A percentile compares a stretch with the other conserved stretches of the same genome.
Conservation (phyloP, 129 eudicot species). For the Logfia minima region DNA sequence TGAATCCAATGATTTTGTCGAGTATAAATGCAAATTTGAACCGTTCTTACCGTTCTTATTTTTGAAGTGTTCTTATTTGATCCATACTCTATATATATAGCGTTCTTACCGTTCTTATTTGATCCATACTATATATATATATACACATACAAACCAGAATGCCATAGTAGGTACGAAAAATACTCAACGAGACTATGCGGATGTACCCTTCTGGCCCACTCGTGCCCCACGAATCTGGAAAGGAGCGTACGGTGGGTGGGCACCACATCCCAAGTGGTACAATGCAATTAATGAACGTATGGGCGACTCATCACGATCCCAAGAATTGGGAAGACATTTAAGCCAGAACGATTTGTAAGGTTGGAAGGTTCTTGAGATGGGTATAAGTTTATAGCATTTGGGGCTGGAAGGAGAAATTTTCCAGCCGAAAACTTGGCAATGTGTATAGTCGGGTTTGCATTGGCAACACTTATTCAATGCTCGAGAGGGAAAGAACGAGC, state of each 20-base stretch:
- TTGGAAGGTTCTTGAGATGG: constrained; percentile 24
- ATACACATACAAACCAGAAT: no score
- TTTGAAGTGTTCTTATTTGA: no score
- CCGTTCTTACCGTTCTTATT: no score
- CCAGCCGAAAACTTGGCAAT: constrained; percentile 39
- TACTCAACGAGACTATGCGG: constrained; percentile 19
- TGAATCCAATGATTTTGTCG: no score
- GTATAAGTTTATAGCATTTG: constrained; percentile 43
- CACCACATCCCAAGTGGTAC: constrained; percentile 38
- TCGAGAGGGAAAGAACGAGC: constrained; percentile 35
- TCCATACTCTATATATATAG: no score
- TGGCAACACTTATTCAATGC: constrained; percentile 47
- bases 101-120: no score
- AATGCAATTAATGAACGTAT: constrained; percentile 39
- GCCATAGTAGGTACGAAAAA: no score
- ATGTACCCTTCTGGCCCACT: constrained; percentile 27
- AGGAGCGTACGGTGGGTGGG: constrained; percentile 33
- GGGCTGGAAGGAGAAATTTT: constrained; percentile 47
- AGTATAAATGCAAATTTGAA: no score
- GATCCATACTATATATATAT: no score
- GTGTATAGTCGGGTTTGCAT: constrained; percentile 29
- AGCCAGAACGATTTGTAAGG: constrained; percentile 32
- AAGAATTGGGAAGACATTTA: constrained; percentile 32
- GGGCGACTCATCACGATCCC: constrained; percentile 43
- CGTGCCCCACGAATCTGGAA: constrained; percentile 20